Percentiles rank a stretch among this genome's conserved stretches.
Conservation (phyloP, 495 filamentous ascomycete species). For the Penicillium lividum region DNA sequence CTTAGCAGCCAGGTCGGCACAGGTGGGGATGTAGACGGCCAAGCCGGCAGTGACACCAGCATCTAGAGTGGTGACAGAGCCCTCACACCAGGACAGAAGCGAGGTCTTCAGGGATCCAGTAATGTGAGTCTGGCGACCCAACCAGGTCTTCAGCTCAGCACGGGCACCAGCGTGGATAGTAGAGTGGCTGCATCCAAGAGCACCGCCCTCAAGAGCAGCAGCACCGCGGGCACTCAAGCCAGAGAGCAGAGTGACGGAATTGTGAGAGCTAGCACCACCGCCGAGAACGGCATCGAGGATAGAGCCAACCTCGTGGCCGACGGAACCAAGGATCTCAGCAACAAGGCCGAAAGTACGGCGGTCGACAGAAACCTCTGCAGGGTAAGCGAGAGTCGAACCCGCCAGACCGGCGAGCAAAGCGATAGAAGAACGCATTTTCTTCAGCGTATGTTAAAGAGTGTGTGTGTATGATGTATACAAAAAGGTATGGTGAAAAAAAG, state of each 20-base stretch:
- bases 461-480: conserved; percentile 18
- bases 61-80: conserved; percentile 14
- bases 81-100: conserved; percentile 19
- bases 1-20: conserved; percentile 40
- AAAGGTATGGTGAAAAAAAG: conserved; percentile 18
- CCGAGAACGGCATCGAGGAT: conserved; percentile 31
- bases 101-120: conserved; percentile 21
- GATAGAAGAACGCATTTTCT: conserved; percentile 43
- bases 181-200: conserved; percentile 40
- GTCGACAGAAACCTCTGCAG: conserved; percentile 32
- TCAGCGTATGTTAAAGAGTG: conserved; percentile 21
- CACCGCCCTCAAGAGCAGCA: conserved; percentile 42
- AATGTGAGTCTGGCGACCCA: conserved; percentile 29
- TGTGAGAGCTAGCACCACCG: conserved; percentile 25
- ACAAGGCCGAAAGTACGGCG: conserved; percentile 31
- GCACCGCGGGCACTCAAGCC: conserved; percentile 40
- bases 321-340: conserved; percentile 12
- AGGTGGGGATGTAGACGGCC: conserved; percentile 39
- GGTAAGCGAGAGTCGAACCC: conserved; percentile 36
- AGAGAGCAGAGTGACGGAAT: conserved; percentile 25
- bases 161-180: conserved; percentile 33
- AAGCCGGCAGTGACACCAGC: conserved; percentile 34
- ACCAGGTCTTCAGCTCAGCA: conserved; percentile 36
- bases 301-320: conserved; percentile 19
- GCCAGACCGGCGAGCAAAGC: conserved; percentile 44